Evolutionary conservation across 2,329 filamentous ascomycete species (phyloP).

Genomic region (Neofusicoccum ribis): DNA sequence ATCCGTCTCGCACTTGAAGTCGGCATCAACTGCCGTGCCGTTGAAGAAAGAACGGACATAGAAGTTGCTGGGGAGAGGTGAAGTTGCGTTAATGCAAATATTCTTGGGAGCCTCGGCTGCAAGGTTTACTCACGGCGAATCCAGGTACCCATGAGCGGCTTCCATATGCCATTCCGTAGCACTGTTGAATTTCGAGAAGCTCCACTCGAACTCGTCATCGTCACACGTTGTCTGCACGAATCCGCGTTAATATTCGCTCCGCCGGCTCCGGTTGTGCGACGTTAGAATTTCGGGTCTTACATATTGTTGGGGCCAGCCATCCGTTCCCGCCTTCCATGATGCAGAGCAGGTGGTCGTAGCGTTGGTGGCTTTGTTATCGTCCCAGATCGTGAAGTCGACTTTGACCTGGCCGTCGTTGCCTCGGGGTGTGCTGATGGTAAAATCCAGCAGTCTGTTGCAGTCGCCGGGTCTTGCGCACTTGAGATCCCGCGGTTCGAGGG

Average conservation of each 20-base stretch:
- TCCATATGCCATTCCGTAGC: conserved; percentile 5
- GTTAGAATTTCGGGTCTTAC: neutral
- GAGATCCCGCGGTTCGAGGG: neutral
- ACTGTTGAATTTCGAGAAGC: conserved; percentile 12
- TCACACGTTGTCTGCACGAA: conserved; percentile 4
- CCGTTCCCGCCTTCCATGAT: neutral
- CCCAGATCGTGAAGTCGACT: neutral
- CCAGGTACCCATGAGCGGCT: neutral
- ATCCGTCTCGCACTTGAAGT: neutral
- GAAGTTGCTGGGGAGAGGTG: neutral
- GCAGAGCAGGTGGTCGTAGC: neutral
- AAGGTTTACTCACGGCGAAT: neutral
- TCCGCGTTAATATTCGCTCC: neutral
- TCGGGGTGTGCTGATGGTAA: neutral
- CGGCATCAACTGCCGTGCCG: neutral
- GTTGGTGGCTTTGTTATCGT: neutral
- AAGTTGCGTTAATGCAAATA: neutral
- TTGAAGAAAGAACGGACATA: neutral
- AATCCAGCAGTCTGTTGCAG: neutral
- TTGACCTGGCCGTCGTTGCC: neutral
- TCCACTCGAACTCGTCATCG: neutral
- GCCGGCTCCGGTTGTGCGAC: neutral
- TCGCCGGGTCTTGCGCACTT: neutral
- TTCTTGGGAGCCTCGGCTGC: neutral
- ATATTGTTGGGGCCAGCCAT: neutral